Evolutionary conservation across 2,329 filamentous ascomycete species (phyloP).

Genomic region (Lanzia echinophila): DNA sequence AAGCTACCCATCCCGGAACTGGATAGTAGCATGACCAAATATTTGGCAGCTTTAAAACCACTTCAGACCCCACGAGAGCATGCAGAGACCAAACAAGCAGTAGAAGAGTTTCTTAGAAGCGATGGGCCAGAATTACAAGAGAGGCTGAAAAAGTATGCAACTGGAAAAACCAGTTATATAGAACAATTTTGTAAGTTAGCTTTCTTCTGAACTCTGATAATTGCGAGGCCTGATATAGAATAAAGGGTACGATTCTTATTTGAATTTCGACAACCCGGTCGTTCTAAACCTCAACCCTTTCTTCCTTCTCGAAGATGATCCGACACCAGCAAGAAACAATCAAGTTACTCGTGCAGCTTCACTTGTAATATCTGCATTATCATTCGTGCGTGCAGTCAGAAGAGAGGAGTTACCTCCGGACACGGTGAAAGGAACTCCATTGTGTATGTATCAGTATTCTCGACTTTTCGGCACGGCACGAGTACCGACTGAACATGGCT

Average conservation of each 20-base stretch:
- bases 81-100: conserved; percentile 70
- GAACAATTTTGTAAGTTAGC: conserved; percentile 85
- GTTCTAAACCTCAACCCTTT: conserved; percentile 97
- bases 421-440: conserved; percentile 70
- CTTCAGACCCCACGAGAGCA: conserved; percentile 78
- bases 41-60: conserved; percentile 71
- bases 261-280: conserved; percentile 96
- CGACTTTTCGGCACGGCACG: conserved; percentile 90
- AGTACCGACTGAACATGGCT: conserved; percentile 89
- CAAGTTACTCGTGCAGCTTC: conserved; percentile 94
- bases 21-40: conserved; percentile 69
- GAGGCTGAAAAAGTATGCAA: conserved; percentile 82
- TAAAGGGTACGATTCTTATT: conserved; percentile 96
- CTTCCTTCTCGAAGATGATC: conserved; percentile 94
- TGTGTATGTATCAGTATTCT: conserved; percentile 99
- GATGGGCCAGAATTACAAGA: conserved; percentile 85
- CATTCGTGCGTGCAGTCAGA: conserved; percentile 87
- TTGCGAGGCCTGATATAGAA: neutral
- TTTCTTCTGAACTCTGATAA: no score
- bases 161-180: conserved; percentile 89
- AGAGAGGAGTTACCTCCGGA: conserved; percentile 91
- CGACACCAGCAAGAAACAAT: conserved; percentile 91
- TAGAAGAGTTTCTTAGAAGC: conserved; percentile 71
- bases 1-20: conserved; percentile 92
- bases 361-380: conserved; percentile 79